Base-by-base conservation (phyloP, 768 basidiomycete genomes). In the Boletus speciosus region DNA sequence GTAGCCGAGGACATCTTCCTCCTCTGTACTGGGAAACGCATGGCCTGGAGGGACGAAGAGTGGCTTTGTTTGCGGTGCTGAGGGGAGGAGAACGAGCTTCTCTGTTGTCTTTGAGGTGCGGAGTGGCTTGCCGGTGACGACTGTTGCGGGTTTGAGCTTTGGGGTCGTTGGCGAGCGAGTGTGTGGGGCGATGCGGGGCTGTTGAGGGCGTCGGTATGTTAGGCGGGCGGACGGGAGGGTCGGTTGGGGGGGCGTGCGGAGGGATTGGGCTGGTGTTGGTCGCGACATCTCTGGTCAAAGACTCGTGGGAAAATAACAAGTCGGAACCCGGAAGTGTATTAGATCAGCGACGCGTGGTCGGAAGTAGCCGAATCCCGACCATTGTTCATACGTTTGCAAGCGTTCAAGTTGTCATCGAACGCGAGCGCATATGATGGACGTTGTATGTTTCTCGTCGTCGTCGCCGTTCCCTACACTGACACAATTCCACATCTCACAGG, bases 81-180 rank as follows among this genome's bases (percentile, higher is more conserved):
- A 91, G 0, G 94, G 94, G 7, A 98, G 80, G 16, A 91, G 78
- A 14, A 98, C 93, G 54, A 94, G 88, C 64, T 90, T 91, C 61
- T 95, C 92, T 1, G 86, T 88, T 0, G 89, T 93, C 73, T 97
- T 98, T 14, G 91, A 92, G 1, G 91, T 88, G 39, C 95, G 81
- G 59, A 88, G 85, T 1, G 79, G 75, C 65, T 87, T 88, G 1
- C 68, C 65, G 2, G 59, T 59, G 48, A 27, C 65, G 43, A 37
- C 67, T 51, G 58, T 27, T 0, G 50, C 50, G 11, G 59, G 55
- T 10, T 66, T 65, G 1, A 7, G 51, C 41, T 67, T 67, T 3
- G 59, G 46, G 8, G 47, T 23, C 5, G 64, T 14, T n/a, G 56
- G 59, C 1, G 55, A n/a, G 36, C 47, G 62, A 16, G 59, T 15